These are phyloP conservation scores for Mycoemilia scoparia DNA, from an alignment of 192 early-diverging fungal genomes.

Conservation along the genomic window DNA sequence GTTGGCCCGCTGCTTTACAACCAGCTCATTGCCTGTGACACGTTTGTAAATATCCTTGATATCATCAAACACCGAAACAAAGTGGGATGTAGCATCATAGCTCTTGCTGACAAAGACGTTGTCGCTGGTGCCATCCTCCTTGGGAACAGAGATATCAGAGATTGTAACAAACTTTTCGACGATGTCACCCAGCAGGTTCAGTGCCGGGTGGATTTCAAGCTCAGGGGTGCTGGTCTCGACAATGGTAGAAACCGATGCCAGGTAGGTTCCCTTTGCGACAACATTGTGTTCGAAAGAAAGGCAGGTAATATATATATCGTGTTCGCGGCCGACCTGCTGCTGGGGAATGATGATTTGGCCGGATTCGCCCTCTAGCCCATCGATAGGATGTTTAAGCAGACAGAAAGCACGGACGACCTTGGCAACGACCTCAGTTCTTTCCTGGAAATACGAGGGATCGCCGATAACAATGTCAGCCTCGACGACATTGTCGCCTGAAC, in stretches of 20 bases:
- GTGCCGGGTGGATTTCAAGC: constrained; percentile 71
- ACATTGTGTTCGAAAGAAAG: constrained; percentile 83
- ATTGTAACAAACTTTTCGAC: constrained; percentile 80
- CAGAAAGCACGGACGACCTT: constrained; percentile 93
- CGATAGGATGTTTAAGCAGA: constrained; percentile 77
- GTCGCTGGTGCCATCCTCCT: constrained; percentile 62
- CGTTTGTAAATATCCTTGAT: constrained; percentile 85
- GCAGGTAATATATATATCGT: constrained; percentile 92
- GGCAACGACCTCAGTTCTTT: constrained; percentile 63
- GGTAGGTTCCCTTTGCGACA: constrained; percentile 65
- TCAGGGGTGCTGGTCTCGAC: constrained; percentile 87
- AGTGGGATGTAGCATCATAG: constrained; percentile 98
- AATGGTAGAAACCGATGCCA: constrained; percentile 95
- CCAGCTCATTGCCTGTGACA: constrained; percentile 52
- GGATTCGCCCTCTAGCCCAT: constrained; percentile 75
- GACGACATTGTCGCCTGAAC: constrained; percentile 68
- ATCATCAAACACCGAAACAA: constrained; percentile 94
- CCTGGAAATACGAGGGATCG: constrained; percentile 84
- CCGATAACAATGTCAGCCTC: constrained; percentile 78
- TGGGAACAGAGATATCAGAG: constrained; percentile 71
- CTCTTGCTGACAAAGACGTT: constrained; percentile 82
- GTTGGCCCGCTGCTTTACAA: constrained; percentile 48
- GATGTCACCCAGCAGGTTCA: constrained; percentile 78
- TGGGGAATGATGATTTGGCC: constrained; percentile 96
- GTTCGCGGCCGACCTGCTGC: constrained; percentile 80